phyloP scores from a whole-genome alignment of 768 basidiomycete species.

The Macrolepiota albuminosa region DNA sequence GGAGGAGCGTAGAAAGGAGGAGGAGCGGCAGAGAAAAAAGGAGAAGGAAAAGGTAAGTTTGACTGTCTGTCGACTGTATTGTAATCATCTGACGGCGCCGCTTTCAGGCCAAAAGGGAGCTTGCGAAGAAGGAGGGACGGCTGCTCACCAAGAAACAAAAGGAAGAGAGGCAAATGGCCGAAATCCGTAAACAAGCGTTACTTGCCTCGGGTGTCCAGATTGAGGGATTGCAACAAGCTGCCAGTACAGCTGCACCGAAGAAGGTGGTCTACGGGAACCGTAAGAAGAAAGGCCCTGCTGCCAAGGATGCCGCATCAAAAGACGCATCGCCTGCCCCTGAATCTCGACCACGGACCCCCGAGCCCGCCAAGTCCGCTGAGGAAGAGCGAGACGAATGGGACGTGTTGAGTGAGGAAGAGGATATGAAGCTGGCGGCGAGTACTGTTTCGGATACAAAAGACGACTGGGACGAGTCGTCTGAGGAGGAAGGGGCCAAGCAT shows the following conservation, averaged over 20 bases:
- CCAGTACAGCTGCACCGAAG: conserved; percentile 45
- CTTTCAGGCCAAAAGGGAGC: conserved; percentile 78
- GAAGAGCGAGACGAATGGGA: conserved; percentile 56
- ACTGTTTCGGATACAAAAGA: conserved; percentile 14
- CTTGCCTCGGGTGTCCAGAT: conserved; percentile 86
- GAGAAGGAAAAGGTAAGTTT: conserved; percentile 77
- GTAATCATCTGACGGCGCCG: background rate
- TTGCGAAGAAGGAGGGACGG: conserved; percentile 90
- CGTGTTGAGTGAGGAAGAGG: conserved; percentile 55
- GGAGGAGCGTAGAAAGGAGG: conserved; percentile 71
- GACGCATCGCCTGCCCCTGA: conserved; percentile 50
- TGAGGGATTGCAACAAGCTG: conserved; percentile 74
- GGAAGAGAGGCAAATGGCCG: conserved; percentile 86
- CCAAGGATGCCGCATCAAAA: conserved; percentile 40
- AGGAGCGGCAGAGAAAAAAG: conserved; percentile 79
- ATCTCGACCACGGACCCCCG: conserved; percentile 51
- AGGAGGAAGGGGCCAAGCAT: conserved; percentile 39
- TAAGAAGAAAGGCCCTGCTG: conserved; percentile 65
- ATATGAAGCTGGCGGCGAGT: conserved; percentile 22
- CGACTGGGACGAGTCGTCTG: conserved; percentile 67
- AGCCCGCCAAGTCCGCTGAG: conserved; percentile 24
- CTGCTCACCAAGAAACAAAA: conserved; percentile 97
- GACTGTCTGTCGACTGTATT: background rate
- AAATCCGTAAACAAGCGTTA: conserved; percentile 86
- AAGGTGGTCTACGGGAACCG: conserved; percentile 80